Evolutionary conservation across 169 alveolate genomes (phyloP), one percentile per base, ranked within the genome.

Genomic region (Cryptosporidium meleagridis): DNA sequence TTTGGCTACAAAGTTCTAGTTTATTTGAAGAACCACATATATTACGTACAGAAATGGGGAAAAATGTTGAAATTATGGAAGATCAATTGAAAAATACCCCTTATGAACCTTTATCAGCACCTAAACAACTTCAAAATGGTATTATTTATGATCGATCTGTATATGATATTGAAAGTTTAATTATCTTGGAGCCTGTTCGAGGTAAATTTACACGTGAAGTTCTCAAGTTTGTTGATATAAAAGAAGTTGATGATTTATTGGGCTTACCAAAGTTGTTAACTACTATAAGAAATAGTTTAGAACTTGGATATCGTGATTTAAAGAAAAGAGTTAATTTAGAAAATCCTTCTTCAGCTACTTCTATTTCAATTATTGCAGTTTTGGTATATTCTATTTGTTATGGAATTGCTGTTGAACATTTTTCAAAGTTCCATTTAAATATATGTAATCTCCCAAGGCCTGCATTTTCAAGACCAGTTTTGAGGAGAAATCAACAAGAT

Each of bases 361-460:
- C 89, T 29, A 69, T 59, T n/a, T 75, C 70, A 23, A 52, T 67
- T 1, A 80, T 80, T 39, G 48, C 58, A 33, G 10, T 62, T 1
- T 29, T 80, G 21, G 65, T 80, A 12, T 80, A 80, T 41, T 80
- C 89, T 14, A 80, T 80, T 3, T 80, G 89, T 44, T 80, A 62
- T 61, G 80, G 89, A 41, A 41, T 80, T 0, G 75, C 75, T 33
- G 75, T 65, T 12, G 75, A 80, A 48, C 73, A 62, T 6, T 44
- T 41, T 26, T 21, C 69, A 18, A 33, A 39, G 61, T 45, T 80
- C 23, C 75, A 80, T 48, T 51, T 80, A 35, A 61, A 33, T 37
- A 26, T 80, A 5, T 80, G 89, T 65, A 59, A 80, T 65, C 39
- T 80, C 1, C 70, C 70, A 12, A 35, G 51, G 8, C 89, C 89